A percentile compares a stretch with the other conserved stretches of the same genome.
phyloP scores from a whole-genome alignment of 306 rosid genomes.

The Trifolium subterraneum region DNA sequence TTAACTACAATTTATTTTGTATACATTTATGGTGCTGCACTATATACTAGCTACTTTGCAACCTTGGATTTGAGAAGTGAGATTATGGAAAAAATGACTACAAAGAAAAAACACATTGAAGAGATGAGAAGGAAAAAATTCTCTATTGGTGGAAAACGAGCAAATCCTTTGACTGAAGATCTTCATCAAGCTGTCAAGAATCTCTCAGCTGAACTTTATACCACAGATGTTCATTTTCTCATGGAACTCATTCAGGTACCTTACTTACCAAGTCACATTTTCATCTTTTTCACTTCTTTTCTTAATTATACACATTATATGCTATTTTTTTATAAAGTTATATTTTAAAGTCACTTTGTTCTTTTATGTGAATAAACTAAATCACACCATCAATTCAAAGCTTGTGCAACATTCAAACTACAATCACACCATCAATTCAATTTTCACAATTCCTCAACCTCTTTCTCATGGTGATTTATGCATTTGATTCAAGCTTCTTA shows the following conservation, averaged over 20 bases:
- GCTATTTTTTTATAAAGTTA: too few relatives aligned
- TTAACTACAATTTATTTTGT: neutral
- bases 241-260: conserved; percentile 82
- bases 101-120: conserved; percentile 63
- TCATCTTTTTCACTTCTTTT: neutral
- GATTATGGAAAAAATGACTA: neutral
- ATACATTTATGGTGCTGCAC: neutral
- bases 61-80: neutral
- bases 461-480: too few relatives aligned
- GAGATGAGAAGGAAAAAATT: conserved; percentile 60
- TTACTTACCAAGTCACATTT: neutral
- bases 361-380: too few relatives aligned
- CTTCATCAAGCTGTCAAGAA: conserved; percentile 65
- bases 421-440: too few relatives aligned
- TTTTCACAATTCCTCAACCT: too few relatives aligned
- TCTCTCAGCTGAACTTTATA: conserved; percentile 71
- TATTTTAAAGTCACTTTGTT: too few relatives aligned
- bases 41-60: neutral
- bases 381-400: too few relatives aligned
- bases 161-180: conserved; percentile 54
- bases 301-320: too few relatives aligned
- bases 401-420: too few relatives aligned
- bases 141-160: conserved; percentile 56
- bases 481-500: too few relatives aligned
- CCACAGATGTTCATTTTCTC: conserved; percentile 75